Base-by-base conservation (phyloP, 1,284 basidiomycete genomes). In the Cyathus olla region DNA sequence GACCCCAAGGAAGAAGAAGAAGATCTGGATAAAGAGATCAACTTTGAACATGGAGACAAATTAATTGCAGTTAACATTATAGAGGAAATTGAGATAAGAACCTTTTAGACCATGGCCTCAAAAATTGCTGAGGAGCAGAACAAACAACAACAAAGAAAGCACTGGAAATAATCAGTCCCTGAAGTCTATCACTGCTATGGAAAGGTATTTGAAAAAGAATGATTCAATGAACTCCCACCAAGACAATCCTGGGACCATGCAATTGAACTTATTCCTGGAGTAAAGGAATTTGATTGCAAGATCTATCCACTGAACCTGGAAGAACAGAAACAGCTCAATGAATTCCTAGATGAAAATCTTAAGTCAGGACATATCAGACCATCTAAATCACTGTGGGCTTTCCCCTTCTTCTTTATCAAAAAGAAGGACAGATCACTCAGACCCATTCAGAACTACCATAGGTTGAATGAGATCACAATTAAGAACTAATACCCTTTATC, bases 351-450 rank as follows among this genome's bases (percentile, higher is more conserved):
- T 35, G 31, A 35, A 13, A 74, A 77, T 40, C 62, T 80, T 0
- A 10, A 39, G 9, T 66, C 59, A 2, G 66, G 74, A 13, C 44
- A 55, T 17, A 77, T 77, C 28, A 24, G 64, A 24, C 63, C 63
- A 4, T 76, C 75, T 1, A 75, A 72, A 40, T 72, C 72, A 8
- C 72, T 74, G 2, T 63, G 66, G 39, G 75, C 65, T 10, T 69
- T 79, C 0, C 77, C 78, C 0, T 68, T 84, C 51, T 76, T 85
- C 24, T 85, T 83, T 62, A 72, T 82, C 3, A 72, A 74, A 51
- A 85, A 85, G 69, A 82, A 82, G 62, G 79, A 83, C 64, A 76
- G 76, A 15, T 57, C 63, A 0, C 62, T 80, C 0, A 56, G 79
- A 0, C 65, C 69, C 67, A 24, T 71, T 15, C 69, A 72, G 13